These are phyloP conservation scores for Panellus pusillus DNA, from an alignment of 768 basidiomycete species.

Conservation along the genomic window DNA sequence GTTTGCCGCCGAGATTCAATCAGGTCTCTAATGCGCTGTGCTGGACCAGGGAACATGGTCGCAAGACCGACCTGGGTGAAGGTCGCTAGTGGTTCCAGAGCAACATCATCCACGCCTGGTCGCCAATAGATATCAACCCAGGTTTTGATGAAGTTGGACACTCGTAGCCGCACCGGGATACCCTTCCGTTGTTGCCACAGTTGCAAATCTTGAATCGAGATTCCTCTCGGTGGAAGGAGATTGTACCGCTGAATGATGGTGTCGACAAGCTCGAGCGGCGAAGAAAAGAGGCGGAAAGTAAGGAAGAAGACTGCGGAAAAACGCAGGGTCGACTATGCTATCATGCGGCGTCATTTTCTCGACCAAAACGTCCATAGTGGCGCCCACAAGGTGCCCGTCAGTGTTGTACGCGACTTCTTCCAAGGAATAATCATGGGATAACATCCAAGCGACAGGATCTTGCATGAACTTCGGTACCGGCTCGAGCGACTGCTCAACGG, in stretches of 20 bases:
- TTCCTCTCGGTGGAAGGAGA: conserved; percentile 59
- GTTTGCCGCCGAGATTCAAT: conserved; percentile 55
- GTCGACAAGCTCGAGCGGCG: conserved; percentile 73
- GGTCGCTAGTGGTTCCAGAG: conserved; percentile 53
- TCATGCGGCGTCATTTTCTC: conserved; percentile 98
- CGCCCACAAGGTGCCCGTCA: conserved; percentile 89
- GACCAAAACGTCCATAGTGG: conserved; percentile 85
- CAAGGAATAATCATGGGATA: conserved; percentile 75
- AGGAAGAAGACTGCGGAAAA: conserved; percentile 91
- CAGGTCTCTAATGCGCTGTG: conserved; percentile 72
- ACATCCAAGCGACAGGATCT: conserved; percentile 53
- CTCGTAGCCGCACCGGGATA: conserved; percentile 84
- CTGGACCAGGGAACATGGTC: conserved; percentile 64
- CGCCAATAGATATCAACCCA: conserved; percentile 96
- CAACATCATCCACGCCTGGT: conserved; percentile 65
- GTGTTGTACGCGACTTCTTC: conserved; percentile 89
- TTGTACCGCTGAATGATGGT: conserved; percentile 84
- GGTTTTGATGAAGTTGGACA: conserved; percentile 89
- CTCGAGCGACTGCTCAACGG: conserved; percentile 33
- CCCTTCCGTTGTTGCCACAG: conserved; percentile 88
- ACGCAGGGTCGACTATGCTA: conserved; percentile 82
- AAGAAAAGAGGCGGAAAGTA: conserved; percentile 90
- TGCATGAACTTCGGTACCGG: conserved; percentile 37
- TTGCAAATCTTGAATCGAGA: conserved; percentile 59
- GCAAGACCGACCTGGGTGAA: conserved; percentile 66